A percentile compares a stretch with the other conserved stretches of the same genome.
Conservation (phyloP, 768 basidiomycete genomes). For the Mrakia blollopis region DNA sequence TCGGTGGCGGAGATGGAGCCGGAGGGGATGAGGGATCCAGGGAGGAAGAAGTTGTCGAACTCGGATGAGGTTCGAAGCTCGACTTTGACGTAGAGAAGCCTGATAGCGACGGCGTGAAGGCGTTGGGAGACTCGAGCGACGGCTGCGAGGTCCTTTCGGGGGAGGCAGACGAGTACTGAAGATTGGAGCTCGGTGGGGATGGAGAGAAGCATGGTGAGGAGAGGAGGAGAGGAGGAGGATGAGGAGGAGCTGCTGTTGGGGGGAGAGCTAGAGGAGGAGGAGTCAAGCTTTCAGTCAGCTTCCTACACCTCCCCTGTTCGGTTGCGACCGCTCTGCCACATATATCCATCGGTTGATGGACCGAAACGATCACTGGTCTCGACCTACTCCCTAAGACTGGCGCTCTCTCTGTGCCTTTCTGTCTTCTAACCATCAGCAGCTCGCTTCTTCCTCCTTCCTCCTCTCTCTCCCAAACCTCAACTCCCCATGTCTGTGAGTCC, state of each 20-base stretch:
- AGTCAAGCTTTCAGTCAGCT: too few species aligned
- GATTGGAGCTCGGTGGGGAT: background rate
- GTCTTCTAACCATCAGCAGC: too few species aligned
- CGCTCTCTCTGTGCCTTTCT: too few species aligned
- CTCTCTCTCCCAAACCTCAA: too few species aligned
- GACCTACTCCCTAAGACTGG: too few species aligned
- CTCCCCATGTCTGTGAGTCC: too few species aligned
- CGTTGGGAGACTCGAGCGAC: constrained; percentile 1
- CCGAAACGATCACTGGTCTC: too few species aligned
- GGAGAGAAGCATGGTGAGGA: background rate
- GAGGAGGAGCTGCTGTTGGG: background rate
- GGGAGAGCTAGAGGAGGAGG: background rate
- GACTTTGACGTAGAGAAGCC: background rate
- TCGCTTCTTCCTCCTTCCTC: too few species aligned
- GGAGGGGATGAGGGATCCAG: background rate
- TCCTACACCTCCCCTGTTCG: too few species aligned
- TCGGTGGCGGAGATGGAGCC: background rate
- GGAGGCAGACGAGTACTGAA: background rate
- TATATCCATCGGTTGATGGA: too few species aligned
- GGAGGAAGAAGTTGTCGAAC: background rate
- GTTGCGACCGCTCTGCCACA: too few species aligned
- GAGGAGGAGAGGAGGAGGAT: background rate
- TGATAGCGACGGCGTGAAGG: background rate
- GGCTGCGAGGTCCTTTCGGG: background rate
- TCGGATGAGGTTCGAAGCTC: background rate